A percentile compares a stretch with the other conserved stretches of the same genome.
phyloP scores from a whole-genome alignment of 257 asterid genomes.

The Paraleonurus japonicus region DNA sequence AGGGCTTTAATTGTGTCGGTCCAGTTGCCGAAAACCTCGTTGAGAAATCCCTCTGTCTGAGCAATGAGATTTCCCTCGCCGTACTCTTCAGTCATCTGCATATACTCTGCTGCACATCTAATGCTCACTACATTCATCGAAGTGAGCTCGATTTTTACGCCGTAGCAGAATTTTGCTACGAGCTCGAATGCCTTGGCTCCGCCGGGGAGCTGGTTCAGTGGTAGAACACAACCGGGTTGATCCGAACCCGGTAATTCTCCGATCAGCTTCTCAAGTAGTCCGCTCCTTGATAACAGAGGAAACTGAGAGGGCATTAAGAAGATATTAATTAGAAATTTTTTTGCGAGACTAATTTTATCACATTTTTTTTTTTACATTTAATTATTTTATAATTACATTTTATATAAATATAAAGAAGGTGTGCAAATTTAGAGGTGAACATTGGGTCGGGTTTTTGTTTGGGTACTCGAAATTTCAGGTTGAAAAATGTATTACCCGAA shows the following conservation, averaged over 20 bases:
- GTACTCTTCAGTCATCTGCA: slow-evolving; percentile 77
- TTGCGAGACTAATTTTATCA: too few relatives aligned
- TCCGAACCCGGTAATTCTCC: slow-evolving; percentile 38
- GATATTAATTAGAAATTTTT: too few relatives aligned
- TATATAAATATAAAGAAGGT: too few relatives aligned
- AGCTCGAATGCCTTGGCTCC: slow-evolving; percentile 88
- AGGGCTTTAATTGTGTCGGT: slow-evolving; percentile 77
- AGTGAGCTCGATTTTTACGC: slow-evolving; percentile 68
- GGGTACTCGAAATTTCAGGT: too few relatives aligned
- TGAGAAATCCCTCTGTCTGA: slow-evolving; percentile 60
- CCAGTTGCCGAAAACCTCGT: slow-evolving; percentile 68
- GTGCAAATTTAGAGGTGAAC: too few relatives aligned
- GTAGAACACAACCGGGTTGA: slow-evolving; percentile 41
- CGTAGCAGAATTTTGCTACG: slow-evolving; percentile 80
- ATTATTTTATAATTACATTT: too few relatives aligned
- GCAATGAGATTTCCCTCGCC: slow-evolving; percentile 75
- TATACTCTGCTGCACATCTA: slow-evolving; percentile 83
- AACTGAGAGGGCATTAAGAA: too few relatives aligned
- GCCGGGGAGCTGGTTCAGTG: slow-evolving; percentile 69
- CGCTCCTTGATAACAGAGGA: slow-evolving; percentile 81
- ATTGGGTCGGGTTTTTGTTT: too few relatives aligned
- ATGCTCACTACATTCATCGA: slow-evolving; percentile 70
- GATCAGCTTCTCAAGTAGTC: slow-evolving; percentile 67
- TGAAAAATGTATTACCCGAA: too few relatives aligned
- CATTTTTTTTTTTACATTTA: too few relatives aligned